A percentile compares a stretch with the other conserved stretches of the same genome.
phyloP scores from a whole-genome alignment of 306 rosid species.

The Ormosia emarginata region DNA sequence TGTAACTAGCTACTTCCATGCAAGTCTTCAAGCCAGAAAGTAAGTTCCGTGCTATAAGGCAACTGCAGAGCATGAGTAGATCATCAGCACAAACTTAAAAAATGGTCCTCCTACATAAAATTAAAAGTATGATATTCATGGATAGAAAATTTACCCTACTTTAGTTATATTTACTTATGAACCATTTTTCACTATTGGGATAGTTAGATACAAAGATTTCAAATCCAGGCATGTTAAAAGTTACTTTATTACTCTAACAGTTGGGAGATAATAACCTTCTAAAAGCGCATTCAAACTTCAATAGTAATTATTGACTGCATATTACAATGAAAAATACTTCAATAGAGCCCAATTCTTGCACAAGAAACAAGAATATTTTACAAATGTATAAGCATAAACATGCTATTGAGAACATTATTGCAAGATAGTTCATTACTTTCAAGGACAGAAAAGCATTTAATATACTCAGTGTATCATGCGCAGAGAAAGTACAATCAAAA shows the following conservation, averaged over 20 bases:
- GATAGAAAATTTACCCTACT: neutral
- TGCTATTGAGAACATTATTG: neutral
- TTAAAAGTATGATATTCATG: neutral
- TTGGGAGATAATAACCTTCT: neutral
- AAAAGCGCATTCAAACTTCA: neutral
- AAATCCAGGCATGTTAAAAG: neutral
- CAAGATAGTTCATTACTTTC: neutral
- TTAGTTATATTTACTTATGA: neutral
- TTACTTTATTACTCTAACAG: neutral
- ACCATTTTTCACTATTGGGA: neutral
- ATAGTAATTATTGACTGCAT: neutral
- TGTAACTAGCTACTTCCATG: conserved; percentile 67
- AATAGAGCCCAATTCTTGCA: neutral
- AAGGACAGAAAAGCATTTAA: neutral
- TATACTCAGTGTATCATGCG: neutral
- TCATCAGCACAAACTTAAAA: conserved; percentile 11
- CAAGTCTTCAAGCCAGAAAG: conserved; percentile 88
- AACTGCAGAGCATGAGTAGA: conserved; percentile 49
- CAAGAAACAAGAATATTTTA: neutral
- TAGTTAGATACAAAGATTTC: neutral
- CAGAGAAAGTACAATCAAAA: neutral
- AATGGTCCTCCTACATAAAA: neutral
- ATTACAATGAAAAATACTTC: neutral
- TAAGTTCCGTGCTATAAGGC: conserved; percentile 78
- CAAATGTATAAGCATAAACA: neutral